Conservation (phyloP, 257 asterid genomes). For the Solanum bulbocastanum region DNA sequence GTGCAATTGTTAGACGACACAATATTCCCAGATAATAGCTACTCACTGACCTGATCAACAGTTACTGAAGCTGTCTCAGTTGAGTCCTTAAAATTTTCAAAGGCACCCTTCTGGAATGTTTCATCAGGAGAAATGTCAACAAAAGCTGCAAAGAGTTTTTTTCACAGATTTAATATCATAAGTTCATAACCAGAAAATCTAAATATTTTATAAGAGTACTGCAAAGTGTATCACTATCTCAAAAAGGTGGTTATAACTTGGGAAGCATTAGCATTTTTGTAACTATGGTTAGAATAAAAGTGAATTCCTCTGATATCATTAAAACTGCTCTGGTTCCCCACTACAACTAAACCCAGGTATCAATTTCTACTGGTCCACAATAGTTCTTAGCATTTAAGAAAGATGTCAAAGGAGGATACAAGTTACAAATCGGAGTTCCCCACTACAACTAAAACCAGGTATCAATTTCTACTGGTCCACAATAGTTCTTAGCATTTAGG, state of each 20-base stretch:
- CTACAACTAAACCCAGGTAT: not conserved
- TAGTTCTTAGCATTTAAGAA: not conserved
- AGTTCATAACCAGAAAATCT: not conserved
- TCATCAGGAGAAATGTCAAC: slow-evolving; percentile 89
- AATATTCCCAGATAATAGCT: not conserved
- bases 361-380: not conserved
- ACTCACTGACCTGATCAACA: slow-evolving; percentile 34
- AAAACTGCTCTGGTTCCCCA: not conserved
- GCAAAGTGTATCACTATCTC: not conserved
- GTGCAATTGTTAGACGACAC: not conserved
- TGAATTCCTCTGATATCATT: not conserved
- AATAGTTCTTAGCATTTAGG: not conserved
- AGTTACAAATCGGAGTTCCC: not conserved
- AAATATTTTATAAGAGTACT: not conserved
- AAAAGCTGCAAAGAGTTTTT: slow-evolving; percentile 48
- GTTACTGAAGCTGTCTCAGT: slow-evolving; percentile 26
- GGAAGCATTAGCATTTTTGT: not conserved
- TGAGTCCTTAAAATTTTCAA: slow-evolving; percentile 62
- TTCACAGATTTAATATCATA: not conserved
- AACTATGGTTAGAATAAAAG: not conserved
- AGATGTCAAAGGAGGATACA: not conserved
- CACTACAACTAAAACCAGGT: not conserved
- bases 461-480: not conserved
- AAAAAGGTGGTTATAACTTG: not conserved
- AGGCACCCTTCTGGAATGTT: slow-evolving; percentile 65